Conservation (phyloP, 2,329 filamentous ascomycete genomes). For the Magnaporthiopsis rhizophila region DNA sequence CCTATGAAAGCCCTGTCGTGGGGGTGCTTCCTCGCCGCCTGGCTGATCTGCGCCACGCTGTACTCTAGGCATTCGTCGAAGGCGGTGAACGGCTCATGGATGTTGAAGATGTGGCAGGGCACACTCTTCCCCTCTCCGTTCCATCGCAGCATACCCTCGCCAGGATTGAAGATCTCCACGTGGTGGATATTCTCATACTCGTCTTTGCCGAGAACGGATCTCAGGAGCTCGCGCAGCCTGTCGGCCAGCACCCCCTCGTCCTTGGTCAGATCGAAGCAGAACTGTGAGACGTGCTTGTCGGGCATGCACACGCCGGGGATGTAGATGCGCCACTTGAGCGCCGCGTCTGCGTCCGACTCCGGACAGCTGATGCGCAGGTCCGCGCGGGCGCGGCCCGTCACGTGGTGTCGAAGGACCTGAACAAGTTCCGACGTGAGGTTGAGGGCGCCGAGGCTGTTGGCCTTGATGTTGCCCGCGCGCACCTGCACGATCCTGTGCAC, state of each 20-base stretch:
- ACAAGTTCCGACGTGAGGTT: not conserved
- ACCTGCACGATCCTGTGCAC: not conserved
- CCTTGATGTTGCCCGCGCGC: not conserved
- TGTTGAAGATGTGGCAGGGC: not conserved
- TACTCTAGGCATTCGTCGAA: slow-evolving; percentile 1
- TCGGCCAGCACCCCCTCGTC: not conserved
- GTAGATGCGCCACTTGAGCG: not conserved
- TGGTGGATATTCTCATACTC: not conserved
- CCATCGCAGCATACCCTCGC: slow-evolving; percentile 4
- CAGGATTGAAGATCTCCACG: slow-evolving; percentile 8
- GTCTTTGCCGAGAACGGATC: not conserved
- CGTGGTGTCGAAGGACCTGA: not conserved
- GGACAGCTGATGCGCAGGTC: not conserved
- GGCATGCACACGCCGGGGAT: not conserved
- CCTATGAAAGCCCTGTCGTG: slow-evolving; percentile 13
- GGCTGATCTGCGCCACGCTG: not conserved
- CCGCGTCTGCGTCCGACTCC: not conserved
- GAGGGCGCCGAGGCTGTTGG: slow-evolving; percentile 1
- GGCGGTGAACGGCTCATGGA: not conserved
- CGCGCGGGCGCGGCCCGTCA: too few relatives aligned
- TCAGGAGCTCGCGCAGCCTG: not conserved
- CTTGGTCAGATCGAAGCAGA: not conserved
- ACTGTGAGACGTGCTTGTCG: not conserved
- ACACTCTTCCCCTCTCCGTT: not conserved
- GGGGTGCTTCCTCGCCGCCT: not conserved